Conservation (phyloP, 345 rosid species). For the Mallotus nudiflorus region DNA sequence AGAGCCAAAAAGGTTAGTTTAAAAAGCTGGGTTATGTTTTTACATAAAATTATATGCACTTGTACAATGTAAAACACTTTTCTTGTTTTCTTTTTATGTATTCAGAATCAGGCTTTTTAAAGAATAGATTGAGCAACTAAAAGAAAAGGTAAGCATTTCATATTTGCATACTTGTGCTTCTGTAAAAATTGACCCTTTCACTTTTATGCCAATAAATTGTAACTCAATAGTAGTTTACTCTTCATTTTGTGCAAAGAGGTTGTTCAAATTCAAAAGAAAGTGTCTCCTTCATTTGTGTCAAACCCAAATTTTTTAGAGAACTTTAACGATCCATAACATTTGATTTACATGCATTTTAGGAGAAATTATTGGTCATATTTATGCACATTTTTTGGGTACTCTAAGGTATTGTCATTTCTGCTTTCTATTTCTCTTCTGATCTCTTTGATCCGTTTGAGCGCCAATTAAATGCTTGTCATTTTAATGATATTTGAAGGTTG, state of each 20-base stretch:
- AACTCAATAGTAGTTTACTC: background rate
- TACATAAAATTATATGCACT: background rate
- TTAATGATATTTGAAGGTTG: too few species aligned
- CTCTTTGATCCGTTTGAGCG: too few species aligned
- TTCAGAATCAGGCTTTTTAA: constrained; percentile 70
- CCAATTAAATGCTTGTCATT: too few species aligned
- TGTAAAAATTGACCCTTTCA: background rate
- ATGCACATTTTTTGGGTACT: too few species aligned
- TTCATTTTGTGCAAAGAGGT: background rate
- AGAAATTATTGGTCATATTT: too few species aligned
- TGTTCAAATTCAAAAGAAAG: background rate
- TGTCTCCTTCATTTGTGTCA: background rate
- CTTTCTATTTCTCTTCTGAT: too few species aligned
- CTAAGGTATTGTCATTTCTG: too few species aligned
- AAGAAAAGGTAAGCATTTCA: constrained; percentile 55
- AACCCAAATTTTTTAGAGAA: background rate
- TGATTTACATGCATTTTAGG: too few species aligned
- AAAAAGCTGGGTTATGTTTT: background rate
- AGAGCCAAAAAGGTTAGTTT: constrained; percentile 40
- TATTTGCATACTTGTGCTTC: too few species aligned
- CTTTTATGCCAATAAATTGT: background rate
- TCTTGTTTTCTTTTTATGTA: background rate
- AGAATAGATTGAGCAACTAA: constrained; percentile 63
- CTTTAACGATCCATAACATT: too few species aligned
- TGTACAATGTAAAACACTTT: background rate